Conservation (phyloP, 176 grass and related monocot species). For the Oryza meridionalis region DNA sequence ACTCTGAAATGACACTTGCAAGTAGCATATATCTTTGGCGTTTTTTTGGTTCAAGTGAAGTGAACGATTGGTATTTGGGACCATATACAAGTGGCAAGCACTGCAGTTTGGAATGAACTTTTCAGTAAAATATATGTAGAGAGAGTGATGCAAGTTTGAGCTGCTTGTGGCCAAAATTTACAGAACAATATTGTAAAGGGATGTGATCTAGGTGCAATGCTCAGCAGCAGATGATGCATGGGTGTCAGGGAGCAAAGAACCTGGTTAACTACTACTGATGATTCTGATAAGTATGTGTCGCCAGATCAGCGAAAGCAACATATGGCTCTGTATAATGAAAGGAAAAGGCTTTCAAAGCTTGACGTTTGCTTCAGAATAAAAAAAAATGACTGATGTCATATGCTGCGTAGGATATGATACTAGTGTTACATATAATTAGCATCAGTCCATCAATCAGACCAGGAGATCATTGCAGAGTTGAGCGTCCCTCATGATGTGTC, state of each 20-base stretch:
- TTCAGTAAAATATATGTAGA: not conserved
- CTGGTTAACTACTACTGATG: conserved; percentile 1
- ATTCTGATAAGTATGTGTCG: conserved; percentile 9
- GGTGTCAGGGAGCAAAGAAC: conserved; percentile 20
- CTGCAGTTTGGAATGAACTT: conserved; percentile 3
- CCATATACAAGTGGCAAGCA: conserved; percentile 6
- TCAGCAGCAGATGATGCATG: not conserved
- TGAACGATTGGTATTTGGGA: not conserved
- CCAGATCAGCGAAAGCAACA: conserved; percentile 36
- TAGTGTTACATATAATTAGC: not conserved
- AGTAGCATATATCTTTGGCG: not conserved
- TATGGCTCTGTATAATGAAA: not conserved
- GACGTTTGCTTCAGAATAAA: not conserved
- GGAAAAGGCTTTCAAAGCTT: not conserved
- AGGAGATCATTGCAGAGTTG: not conserved
- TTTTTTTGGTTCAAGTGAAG: conserved; percentile 28
- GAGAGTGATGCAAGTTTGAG: conserved; percentile 15
- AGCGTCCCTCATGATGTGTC: not conserved
- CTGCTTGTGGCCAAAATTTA: not conserved
- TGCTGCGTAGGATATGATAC: not conserved
- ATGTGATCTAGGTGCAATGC: not conserved
- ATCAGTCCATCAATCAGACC: not conserved
- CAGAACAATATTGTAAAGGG: not conserved
- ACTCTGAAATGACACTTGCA: conserved; percentile 31
- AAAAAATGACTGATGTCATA: not conserved